phyloP scores from a whole-genome alignment of 208 protist species.

The Acanthamoeba divionensis region DNA sequence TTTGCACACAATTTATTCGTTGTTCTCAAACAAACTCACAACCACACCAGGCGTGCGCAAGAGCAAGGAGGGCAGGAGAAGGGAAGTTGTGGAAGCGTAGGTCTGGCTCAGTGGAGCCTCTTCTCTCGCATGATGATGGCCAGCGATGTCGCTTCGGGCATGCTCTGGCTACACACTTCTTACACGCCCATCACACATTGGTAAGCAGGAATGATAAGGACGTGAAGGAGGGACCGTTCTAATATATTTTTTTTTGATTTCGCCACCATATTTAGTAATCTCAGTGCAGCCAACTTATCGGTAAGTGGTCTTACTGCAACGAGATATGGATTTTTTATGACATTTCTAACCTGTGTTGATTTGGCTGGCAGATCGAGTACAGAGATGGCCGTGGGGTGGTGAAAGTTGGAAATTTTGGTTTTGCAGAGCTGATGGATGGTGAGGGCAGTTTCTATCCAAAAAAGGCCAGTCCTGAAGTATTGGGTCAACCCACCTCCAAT shows the following conservation, averaged over 20 bases:
- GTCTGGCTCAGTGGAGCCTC: not conserved
- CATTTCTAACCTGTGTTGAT: not conserved
- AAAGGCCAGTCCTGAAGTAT: conserved; percentile 1
- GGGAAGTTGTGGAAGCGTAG: too few species aligned
- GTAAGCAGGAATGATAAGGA: not conserved
- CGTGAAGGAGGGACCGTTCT: not conserved
- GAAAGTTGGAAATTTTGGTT: conserved; percentile 43
- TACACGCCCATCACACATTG: not conserved
- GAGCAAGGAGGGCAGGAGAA: too few species aligned
- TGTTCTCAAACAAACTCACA: not conserved
- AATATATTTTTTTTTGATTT: not conserved
- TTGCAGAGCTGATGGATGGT: conserved; percentile 5
- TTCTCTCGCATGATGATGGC: conserved; percentile 37
- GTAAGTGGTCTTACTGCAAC: not conserved
- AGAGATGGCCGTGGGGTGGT: not conserved
- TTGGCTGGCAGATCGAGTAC: not conserved
- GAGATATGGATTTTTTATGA: not conserved
- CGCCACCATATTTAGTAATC: not conserved
- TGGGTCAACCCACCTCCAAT: not conserved
- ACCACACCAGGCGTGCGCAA: too few species aligned
- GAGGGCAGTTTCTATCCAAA: not conserved
- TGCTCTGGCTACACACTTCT: conserved; percentile 32
- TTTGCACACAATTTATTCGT: not conserved
- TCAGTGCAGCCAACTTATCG: conserved; percentile 3
- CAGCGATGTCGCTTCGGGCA: not conserved